phyloP scores from a whole-genome alignment of 352 stramenopile genomes.

The Phytophthora multivora region DNA sequence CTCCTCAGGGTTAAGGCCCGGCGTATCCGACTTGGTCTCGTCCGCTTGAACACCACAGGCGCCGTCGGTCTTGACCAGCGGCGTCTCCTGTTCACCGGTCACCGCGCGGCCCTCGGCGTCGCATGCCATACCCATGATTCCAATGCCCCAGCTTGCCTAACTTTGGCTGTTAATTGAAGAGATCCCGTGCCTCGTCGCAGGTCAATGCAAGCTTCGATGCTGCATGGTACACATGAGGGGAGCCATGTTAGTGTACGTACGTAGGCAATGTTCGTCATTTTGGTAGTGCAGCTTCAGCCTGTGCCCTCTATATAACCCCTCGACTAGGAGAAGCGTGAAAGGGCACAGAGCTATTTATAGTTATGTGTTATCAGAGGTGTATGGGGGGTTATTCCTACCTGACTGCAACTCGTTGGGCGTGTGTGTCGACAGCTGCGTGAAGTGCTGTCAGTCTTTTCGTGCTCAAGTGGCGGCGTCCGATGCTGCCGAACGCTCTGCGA shows the following conservation, averaged over 20 bases:
- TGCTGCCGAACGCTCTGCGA: conserved; percentile 27
- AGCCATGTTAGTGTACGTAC: conserved; percentile 13
- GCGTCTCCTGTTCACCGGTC: conserved; percentile 24
- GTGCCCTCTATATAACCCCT: background rate
- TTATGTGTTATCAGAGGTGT: background rate
- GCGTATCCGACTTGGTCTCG: conserved; percentile 16
- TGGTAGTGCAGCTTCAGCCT: background rate
- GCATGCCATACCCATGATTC: conserved; percentile 70
- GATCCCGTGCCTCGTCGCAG: conserved; percentile 21
- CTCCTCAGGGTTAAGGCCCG: conserved; percentile 70
- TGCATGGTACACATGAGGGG: conserved; percentile 7
- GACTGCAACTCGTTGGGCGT: background rate
- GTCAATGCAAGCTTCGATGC: conserved; percentile 10
- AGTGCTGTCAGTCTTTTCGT: conserved; percentile 4
- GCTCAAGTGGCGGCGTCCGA: background rate
- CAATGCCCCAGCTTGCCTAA: conserved; percentile 26
- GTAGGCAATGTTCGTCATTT: conserved; percentile 13
- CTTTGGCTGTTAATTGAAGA: conserved; percentile 27
- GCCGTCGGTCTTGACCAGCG: conserved; percentile 21
- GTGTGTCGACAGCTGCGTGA: conserved; percentile 4
- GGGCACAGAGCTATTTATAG: conserved; percentile 30
- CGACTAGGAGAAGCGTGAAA: conserved; percentile 9
- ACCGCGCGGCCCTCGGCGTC: conserved; percentile 52
- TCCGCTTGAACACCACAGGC: conserved; percentile 16
- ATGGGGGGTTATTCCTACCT: conserved; percentile 14